phyloP scores from a whole-genome alignment of 2,329 filamentous ascomycete genomes.

The Biscogniauxia marginata region DNA sequence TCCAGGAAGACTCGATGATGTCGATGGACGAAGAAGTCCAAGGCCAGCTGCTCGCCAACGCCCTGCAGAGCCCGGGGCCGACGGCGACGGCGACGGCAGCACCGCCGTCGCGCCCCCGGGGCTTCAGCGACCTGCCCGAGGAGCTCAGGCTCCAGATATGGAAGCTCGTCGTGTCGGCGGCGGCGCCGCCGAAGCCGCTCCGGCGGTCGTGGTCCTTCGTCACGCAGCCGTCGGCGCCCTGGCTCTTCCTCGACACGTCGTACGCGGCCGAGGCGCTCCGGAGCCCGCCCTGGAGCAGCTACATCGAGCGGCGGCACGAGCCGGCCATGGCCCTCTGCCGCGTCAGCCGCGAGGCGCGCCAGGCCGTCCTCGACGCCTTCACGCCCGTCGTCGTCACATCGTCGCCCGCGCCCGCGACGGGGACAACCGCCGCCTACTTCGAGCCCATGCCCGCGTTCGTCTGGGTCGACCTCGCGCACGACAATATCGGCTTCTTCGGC shows the following conservation, averaged over 20 bases:
- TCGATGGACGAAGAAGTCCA: not conserved
- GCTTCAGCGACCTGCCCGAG: conserved; percentile 15
- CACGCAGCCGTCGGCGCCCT: conserved; percentile 7
- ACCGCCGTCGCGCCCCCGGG: not conserved
- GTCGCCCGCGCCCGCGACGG: not conserved
- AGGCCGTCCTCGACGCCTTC: conserved; percentile 15
- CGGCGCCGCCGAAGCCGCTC: conserved; percentile 7
- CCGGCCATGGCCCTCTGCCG: conserved; percentile 12
- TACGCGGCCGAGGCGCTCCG: conserved; percentile 13
- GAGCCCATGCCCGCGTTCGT: conserved; percentile 9
- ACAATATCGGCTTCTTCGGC: conserved; percentile 15
- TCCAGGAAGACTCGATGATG: conserved; percentile 2
- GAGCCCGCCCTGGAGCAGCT: conserved; percentile 17
- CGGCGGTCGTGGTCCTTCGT: conserved; percentile 16
- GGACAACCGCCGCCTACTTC: not conserved
- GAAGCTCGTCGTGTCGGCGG: conserved; percentile 13
- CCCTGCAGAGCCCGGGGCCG: not conserved
- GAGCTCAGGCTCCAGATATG: conserved; percentile 22
- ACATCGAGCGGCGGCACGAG: conserved; percentile 16
- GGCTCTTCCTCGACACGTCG: conserved; percentile 16
- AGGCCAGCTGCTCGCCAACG: not conserved
- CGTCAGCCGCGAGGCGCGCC: conserved; percentile 21
- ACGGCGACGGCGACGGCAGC: not conserved
- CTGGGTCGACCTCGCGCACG: conserved; percentile 17
- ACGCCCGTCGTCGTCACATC: conserved; percentile 16